Conservation (phyloP, 2,329 filamentous ascomycete species). For the Colletotrichum euphorbiae region DNA sequence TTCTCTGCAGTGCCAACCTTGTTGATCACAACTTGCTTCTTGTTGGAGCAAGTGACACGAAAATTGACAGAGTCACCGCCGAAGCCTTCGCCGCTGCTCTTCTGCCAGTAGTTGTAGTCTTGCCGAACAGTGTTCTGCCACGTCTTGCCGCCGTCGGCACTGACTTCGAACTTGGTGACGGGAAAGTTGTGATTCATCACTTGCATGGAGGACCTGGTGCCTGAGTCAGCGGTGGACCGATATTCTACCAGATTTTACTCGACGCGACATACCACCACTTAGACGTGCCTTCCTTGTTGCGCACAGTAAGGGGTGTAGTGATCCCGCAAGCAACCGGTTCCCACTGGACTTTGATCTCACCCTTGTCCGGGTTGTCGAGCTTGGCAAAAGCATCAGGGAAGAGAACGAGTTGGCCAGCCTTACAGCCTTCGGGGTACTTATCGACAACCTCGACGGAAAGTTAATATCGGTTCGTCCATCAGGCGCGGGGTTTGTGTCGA, state of each 20-base stretch:
- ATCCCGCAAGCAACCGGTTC: constrained; percentile 63
- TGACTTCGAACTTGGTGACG: constrained; percentile 68
- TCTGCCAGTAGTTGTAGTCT: constrained; percentile 53
- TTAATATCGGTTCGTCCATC: neutral
- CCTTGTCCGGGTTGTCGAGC: constrained; percentile 57
- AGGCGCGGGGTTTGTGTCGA: neutral
- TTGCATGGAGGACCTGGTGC: constrained; percentile 59
- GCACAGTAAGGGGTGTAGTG: constrained; percentile 59
- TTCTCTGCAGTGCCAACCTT: constrained; percentile 36
- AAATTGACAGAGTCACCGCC: constrained; percentile 39
- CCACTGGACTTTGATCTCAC: constrained; percentile 63
- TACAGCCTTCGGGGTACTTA: constrained; percentile 65
- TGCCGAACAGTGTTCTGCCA: constrained; percentile 67
- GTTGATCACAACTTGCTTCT: constrained; percentile 40
- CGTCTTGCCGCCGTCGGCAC: constrained; percentile 66
- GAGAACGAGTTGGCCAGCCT: constrained; percentile 65
- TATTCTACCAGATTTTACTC: neutral
- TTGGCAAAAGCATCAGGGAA: constrained; percentile 62
- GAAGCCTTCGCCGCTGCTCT: constrained; percentile 41
- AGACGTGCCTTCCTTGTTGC: constrained; percentile 65
- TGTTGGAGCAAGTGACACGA: constrained; percentile 42
- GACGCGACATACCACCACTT: constrained; percentile 32
- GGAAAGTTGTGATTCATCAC: constrained; percentile 71
- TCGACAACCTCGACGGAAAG: constrained; percentile 59
- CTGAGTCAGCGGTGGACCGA: constrained; percentile 52